These are phyloP conservation scores for Sphaerulina musiva DNA, from an alignment of 2,329 filamentous ascomycete species.

Conservation along the genomic window DNA sequence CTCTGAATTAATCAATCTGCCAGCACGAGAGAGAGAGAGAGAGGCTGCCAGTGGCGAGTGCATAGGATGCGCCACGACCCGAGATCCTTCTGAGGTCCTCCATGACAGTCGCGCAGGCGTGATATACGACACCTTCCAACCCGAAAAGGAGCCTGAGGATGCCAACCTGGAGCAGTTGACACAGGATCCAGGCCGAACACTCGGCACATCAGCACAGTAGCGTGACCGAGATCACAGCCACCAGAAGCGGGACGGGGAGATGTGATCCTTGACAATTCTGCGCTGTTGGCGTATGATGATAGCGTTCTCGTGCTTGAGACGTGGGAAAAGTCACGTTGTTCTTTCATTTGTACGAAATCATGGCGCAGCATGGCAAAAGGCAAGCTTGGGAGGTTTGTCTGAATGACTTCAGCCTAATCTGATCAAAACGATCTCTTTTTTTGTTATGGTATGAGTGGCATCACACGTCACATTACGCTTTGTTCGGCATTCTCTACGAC, in stretches of 20 bases:
- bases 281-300: constrained; percentile 20
- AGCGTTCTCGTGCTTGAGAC: constrained; percentile 11
- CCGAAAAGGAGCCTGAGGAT: too few species aligned
- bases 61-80: too few species aligned
- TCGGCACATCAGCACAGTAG: not conserved
- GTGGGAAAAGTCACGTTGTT: not conserved
- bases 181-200: too few species aligned
- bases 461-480: constrained; percentile 2
- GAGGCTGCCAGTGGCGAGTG: too few species aligned
- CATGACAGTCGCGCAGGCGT: too few species aligned
- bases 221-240: not conserved
- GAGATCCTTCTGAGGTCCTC: too few species aligned
- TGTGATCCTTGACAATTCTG: constrained; percentile 16
- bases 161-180: too few species aligned
- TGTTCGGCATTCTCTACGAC: constrained; percentile 20
- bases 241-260: not conserved
- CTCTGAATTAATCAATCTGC: too few species aligned
- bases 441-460: constrained; percentile 2
- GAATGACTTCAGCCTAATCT: constrained; percentile 18
- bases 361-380: not conserved
- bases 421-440: constrained; percentile 10
- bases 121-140: too few species aligned
- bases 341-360: constrained; percentile 8
- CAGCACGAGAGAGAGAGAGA: too few species aligned
- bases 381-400: constrained; percentile 3